Percentiles rank a stretch among this genome's conserved stretches.
Conservation (phyloP, 108 stramenopile species). For the Nitzschia inconspicua region DNA sequence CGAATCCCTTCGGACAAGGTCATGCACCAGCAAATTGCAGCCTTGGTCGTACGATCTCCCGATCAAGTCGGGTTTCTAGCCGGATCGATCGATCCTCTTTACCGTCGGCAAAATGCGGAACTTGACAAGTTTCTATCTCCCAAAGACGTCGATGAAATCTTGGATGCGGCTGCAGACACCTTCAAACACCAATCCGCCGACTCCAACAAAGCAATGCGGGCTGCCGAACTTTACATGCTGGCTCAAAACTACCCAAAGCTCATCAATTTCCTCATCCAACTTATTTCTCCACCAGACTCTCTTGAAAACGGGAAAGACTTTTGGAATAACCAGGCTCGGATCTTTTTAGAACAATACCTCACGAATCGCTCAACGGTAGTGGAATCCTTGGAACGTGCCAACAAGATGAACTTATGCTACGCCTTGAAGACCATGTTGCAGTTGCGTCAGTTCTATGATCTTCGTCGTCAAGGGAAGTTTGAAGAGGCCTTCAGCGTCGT, state of each 20-base stretch:
- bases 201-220: conserved; percentile 29
- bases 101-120: conserved; percentile 20
- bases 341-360: conserved; percentile 58
- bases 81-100: conserved; percentile 32
- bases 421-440: conserved; percentile 66
- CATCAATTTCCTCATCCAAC: conserved; percentile 24
- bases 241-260: conserved; percentile 29
- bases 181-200: conserved; percentile 33
- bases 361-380: conserved; percentile 28
- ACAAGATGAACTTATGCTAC: conserved; percentile 41
- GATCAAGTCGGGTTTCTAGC: conserved; percentile 26
- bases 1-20: conserved; percentile 28
- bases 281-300: conserved; percentile 21
- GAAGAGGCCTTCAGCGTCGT: conserved; percentile 43
- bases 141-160: not conserved
- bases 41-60: conserved; percentile 24
- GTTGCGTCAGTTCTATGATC: conserved; percentile 64
- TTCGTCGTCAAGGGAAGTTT: conserved; percentile 44
- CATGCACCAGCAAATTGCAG: conserved; percentile 23
- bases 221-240: conserved; percentile 33
- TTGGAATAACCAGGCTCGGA: conserved; percentile 65
- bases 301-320: conserved; percentile 29
- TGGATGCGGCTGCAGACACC: conserved; percentile 39
- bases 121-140: conserved; percentile 51
- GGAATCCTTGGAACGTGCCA: conserved; percentile 50